These are phyloP conservation scores for Talaromyces sp. DNA, from an alignment of 2,329 filamentous ascomycete species.

Conservation along the genomic window DNA sequence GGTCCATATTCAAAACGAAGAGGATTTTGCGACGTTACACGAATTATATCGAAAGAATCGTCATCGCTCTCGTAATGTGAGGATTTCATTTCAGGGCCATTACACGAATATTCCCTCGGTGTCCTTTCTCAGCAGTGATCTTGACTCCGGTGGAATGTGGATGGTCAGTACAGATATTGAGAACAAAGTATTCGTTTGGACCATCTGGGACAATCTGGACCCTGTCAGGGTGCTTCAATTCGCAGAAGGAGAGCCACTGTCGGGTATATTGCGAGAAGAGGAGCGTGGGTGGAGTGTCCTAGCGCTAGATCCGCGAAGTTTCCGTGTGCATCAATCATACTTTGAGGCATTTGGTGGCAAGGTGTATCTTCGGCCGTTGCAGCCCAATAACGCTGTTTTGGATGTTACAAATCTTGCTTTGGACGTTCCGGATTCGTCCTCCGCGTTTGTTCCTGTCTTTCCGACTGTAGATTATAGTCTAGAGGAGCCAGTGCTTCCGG, in stretches of 20 bases:
- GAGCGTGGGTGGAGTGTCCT: constrained; percentile 46
- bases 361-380: constrained; percentile 21
- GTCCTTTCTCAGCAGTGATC: constrained; percentile 56
- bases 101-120: constrained; percentile 56
- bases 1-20: constrained; percentile 27
- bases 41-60: constrained; percentile 26
- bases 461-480: constrained; percentile 22
- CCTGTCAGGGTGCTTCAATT: constrained; percentile 30
- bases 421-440: constrained; percentile 28
- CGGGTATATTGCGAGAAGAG: constrained; percentile 26
- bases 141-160: constrained; percentile 55
- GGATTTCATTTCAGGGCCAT: constrained; percentile 42
- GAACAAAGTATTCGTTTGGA: constrained; percentile 50
- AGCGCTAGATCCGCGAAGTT: constrained; percentile 44
- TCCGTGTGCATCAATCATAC: constrained; percentile 33
- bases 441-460: constrained; percentile 27
- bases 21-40: constrained; percentile 28
- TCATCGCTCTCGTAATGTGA: constrained; percentile 42
- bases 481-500: constrained; percentile 25
- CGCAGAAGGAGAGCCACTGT: constrained; percentile 27
- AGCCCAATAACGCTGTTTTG: constrained; percentile 23
- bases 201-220: constrained; percentile 40
- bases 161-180: constrained; percentile 57
- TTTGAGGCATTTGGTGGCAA: constrained; percentile 42
- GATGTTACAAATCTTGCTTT: constrained; percentile 30